Evolutionary conservation across 2,329 filamentous ascomycete species (phyloP), one percentile per base, ranked within the genome.

Genomic region (Colletotrichum neosansevieriae): DNA sequence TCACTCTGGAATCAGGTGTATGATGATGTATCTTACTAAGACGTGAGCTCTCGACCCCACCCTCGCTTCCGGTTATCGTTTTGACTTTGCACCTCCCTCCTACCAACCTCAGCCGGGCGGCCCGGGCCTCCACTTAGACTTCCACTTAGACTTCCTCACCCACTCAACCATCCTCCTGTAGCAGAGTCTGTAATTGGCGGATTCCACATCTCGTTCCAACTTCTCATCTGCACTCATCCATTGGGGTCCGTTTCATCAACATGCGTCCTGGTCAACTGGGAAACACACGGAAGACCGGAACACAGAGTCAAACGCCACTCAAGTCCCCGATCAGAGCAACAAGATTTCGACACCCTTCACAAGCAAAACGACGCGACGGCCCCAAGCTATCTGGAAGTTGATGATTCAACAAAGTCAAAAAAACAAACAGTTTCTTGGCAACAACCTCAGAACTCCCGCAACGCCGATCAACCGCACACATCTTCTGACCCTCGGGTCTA

Each of bases 201-300:
- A 40, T 40, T 47, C 44, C 44, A 38, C 44, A 36, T 34, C 11
- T 59, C 40, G 51, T 65, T 68, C 61, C 54, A 65, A 68, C 61
- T 47, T 56, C 15, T 17, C 38, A 13, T n/a, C 42, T 56, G 63
- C 57, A 49, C 38, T 49, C 63, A 17, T 19, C 36, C 36, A 36
- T 19, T 13, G 19, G 36, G 40, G 21, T 21, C 54, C 13, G 60
- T 13, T 17, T 53, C 21, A 42, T 45, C 29, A 49, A 54, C 49
- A 50, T 56, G 19, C 36, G 21, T 17, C 60, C 40, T 12, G 53
- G 54, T 56, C 40, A 24, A 56, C 40, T 34, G 17, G 36, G 42
- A 56, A 66, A 50, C 32, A 59, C 42, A 40, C 54, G 45, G 65
- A 58, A 45, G 38, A 34, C 40, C 54, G 54, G 61, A 49, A 40